Evolutionary conservation across 768 basidiomycete genomes (phyloP), one percentile per base, ranked within the genome.

Genomic region (Pleurotus salmoneostramineus): DNA sequence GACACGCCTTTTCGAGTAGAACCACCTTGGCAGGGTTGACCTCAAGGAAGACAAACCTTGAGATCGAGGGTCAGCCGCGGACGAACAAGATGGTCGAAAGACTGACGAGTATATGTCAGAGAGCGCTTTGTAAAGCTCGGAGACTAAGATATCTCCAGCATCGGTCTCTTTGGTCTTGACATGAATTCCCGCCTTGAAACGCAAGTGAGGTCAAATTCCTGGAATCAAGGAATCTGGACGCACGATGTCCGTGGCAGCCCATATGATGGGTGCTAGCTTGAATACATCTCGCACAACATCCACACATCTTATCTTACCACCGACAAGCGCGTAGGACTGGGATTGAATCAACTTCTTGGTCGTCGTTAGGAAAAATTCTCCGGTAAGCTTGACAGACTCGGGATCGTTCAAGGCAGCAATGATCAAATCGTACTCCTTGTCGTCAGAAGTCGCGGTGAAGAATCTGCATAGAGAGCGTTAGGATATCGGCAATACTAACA

Each of bases 1-100:
- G 77, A 5, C 82, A 82, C 57, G 77, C 81, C 46, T 75, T 70
- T 61, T 81, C 76, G 21, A 84, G 65, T 17, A 79, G 74, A 79
- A 87, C 80, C 32, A 83, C 69, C 62, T 83, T 82, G 1, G 81
- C 74, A 1, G 80, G 65, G 52, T 89, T 88, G 17, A 83, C 73
- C 52, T 91, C 83, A 35, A 92, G 78, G 83, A 93, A 93, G 58
- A 93, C 72, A 67, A 81, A 91, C 43, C 90, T 27, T 92, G 61
- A 3, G 8, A 34, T 15, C 35, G n/a, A 48, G 33, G 4, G 17
- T 12, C 32, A n/a, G 15, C 12, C 10, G 47, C 17, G 31, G 17
- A 21, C 33, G 36, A 14, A 5, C 27, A 10, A 17, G 3, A 5
- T 10, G 10, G 47, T 51, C 33, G 3, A 44, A 56, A 35, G 12